Evolutionary conservation across 208 protist species (phyloP).

Genomic region (Phytomonas sp.): DNA sequence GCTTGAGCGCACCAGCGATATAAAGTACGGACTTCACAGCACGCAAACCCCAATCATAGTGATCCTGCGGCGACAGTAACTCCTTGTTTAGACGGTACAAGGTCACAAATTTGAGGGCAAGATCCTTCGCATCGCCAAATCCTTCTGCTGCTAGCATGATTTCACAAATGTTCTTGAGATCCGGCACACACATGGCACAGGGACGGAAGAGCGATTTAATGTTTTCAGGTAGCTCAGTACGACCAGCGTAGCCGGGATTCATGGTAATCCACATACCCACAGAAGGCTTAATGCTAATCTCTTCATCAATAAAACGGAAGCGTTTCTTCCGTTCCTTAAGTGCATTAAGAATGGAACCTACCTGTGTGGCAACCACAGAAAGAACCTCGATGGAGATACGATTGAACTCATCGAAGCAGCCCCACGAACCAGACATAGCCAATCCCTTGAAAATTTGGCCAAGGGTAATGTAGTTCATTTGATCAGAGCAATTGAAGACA

Average conservation of each 20-base stretch:
- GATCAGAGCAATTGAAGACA: slow-evolving; percentile 96
- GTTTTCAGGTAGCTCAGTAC: slow-evolving; percentile 96
- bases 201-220: slow-evolving; percentile 96
- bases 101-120: slow-evolving; percentile 97
- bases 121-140: slow-evolving; percentile 93
- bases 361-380: slow-evolving; percentile 97
- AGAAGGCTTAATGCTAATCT: slow-evolving; percentile 85
- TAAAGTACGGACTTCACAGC: slow-evolving; percentile 98
- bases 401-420: slow-evolving; percentile 97
- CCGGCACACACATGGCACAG: slow-evolving; percentile 97
- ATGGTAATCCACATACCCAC: slow-evolving; percentile 97
- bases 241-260: slow-evolving; percentile 96
- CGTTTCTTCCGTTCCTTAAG: slow-evolving; percentile 92
- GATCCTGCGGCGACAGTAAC: slow-evolving; percentile 95
- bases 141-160: slow-evolving; percentile 98
- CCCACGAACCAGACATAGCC: slow-evolving; percentile 94
- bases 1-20: slow-evolving; percentile 95
- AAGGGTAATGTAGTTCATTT: slow-evolving; percentile 97
- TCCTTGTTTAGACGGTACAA: slow-evolving; percentile 96
- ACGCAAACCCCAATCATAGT: slow-evolving; percentile 99
- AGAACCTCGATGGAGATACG: slow-evolving; percentile 95
- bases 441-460: slow-evolving; percentile 97
- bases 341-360: slow-evolving; percentile 96
- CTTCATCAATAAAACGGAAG: slow-evolving; percentile 95
- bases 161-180: slow-evolving; percentile 98